Evolutionary conservation across 176 grass and related monocot species (phyloP).

Genomic region (Aegilops speltoides): DNA sequence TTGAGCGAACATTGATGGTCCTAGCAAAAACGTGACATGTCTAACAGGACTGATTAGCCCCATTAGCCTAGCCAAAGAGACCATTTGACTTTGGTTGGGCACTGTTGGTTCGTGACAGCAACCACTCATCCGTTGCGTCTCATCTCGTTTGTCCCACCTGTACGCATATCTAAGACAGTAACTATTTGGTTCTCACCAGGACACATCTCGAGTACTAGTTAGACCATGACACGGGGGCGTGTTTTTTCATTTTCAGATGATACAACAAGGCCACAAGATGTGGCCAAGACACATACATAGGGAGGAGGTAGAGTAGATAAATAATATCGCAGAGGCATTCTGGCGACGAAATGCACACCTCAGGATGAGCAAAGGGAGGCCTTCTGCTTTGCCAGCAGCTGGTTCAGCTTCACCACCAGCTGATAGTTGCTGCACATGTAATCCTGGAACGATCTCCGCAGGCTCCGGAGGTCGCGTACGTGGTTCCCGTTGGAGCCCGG

Average conservation of each 20-base stretch:
- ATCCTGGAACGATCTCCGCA: constrained; percentile 66
- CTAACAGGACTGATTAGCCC: not conserved
- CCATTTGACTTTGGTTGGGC: not conserved
- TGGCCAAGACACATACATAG: not conserved
- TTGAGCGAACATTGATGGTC: not conserved
- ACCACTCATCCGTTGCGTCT: not conserved
- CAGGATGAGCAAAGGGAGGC: constrained; percentile 70
- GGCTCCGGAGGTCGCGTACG: constrained; percentile 43
- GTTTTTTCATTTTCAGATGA: not conserved
- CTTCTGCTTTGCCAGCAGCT: constrained; percentile 71
- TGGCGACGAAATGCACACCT: not conserved
- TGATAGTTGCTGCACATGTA: constrained; percentile 59
- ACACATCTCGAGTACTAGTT: not conserved
- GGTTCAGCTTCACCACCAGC: constrained; percentile 61
- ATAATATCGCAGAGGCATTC: not conserved
- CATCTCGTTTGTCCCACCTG: not conserved
- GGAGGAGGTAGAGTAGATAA: not conserved
- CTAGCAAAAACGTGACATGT: not conserved
- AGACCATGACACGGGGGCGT: not conserved
- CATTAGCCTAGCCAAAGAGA: not conserved
- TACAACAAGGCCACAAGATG: not conserved
- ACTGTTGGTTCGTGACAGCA: not conserved
- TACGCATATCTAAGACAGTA: not conserved
- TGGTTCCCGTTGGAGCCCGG: constrained; percentile 57
- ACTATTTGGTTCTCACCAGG: not conserved